These are phyloP conservation scores for Penicillium roqueforti DNA, from an alignment of 495 filamentous ascomycete genomes.

Conservation along the genomic window DNA sequence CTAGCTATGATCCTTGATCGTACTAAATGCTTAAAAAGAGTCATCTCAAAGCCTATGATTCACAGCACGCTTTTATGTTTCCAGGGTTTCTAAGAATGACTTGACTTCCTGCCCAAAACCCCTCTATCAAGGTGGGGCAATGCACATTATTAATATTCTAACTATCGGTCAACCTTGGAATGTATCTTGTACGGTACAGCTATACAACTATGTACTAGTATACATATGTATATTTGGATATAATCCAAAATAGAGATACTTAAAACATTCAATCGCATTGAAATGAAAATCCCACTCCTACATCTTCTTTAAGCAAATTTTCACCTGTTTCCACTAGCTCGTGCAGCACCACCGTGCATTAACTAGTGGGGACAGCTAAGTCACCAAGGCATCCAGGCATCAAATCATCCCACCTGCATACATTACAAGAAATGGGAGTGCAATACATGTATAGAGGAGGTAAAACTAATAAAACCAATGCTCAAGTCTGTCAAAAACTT, in stretches of 20 bases:
- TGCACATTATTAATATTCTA: no score
- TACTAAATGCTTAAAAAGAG: background rate
- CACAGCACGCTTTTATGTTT: background rate
- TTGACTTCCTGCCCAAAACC: conserved; percentile 2
- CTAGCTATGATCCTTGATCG: background rate
- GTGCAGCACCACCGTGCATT: conserved; percentile 3
- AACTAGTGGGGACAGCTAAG: conserved; percentile 1
- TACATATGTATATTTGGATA: no score
- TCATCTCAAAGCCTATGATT: background rate
- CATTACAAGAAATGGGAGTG: background rate
- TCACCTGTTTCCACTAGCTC: background rate
- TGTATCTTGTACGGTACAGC: no score
- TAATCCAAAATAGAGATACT: background rate
- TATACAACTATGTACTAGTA: background rate
- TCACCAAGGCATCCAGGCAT: background rate
- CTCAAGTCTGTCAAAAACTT: no score
- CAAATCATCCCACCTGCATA: background rate
- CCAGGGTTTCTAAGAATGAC: background rate
- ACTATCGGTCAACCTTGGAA: no score
- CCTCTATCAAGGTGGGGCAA: conserved; percentile 10
- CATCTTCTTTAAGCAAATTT: background rate
- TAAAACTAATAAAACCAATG: no score
- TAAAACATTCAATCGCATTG: no score
- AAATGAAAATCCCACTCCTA: no score
- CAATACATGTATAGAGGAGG: background rate